Evolutionary conservation across 139 green algal species (phyloP).

Genomic region (Micractinium sp.): DNA sequence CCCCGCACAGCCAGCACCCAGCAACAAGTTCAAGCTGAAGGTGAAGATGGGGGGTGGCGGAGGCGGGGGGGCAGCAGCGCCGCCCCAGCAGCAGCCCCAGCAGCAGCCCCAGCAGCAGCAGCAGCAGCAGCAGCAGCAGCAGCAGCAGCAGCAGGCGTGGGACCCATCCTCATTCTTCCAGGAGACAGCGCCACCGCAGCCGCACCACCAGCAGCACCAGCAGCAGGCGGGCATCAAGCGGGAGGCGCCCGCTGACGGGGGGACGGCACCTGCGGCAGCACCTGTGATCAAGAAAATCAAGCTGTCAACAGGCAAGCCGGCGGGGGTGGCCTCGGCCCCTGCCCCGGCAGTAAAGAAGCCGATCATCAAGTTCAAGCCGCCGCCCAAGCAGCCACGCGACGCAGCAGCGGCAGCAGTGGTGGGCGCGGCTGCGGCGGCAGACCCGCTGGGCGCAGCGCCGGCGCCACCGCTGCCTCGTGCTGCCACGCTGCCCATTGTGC

Average conservation of each 20-base stretch:
- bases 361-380: conserved; percentile 36
- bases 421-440: not conserved
- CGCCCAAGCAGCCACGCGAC: conserved; percentile 26
- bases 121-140: not conserved
- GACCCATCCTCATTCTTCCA: not conserved
- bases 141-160: not conserved
- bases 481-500: conserved; percentile 26
- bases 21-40: conserved; percentile 36
- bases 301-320: not conserved
- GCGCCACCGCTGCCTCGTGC: not conserved
- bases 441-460: not conserved
- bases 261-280: not conserved
- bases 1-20: not conserved
- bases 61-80: not conserved
- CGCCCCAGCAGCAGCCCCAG: not conserved
- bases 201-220: no score
- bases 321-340: not conserved
- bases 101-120: not conserved
- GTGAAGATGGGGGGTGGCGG: not conserved
- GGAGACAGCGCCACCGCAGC: not conserved
- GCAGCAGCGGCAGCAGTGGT: not conserved
- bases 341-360: conserved; percentile 9
- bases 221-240: not conserved
- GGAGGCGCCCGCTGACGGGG: not conserved
- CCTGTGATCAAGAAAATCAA: conserved; percentile 27